Conservation (phyloP, 1,284 basidiomycete species). For the Microbotryum intermedium region DNA sequence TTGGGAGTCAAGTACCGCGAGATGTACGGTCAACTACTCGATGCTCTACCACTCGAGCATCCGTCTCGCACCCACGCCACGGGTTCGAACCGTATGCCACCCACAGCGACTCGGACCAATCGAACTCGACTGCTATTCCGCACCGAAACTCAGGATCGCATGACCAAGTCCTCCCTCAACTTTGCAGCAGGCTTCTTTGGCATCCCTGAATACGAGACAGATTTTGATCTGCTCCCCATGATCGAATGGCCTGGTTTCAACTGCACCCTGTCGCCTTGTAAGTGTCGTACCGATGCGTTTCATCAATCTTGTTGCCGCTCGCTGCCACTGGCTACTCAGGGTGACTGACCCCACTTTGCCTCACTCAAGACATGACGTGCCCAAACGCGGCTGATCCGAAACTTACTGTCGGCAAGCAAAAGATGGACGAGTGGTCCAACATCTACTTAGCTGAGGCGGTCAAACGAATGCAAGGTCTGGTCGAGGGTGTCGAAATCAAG, state of each 20-base stretch:
- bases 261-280: conserved; percentile 42
- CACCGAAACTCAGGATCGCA: conserved; percentile 44
- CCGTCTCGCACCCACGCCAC: conserved; percentile 38
- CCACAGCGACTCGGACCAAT: background rate
- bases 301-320: conserved; percentile 16
- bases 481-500: conserved; percentile 55
- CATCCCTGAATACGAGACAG: conserved; percentile 39
- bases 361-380: conserved; percentile 14
- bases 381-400: conserved; percentile 9
- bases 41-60: background rate
- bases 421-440: conserved; percentile 12
- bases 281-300: conserved; percentile 3
- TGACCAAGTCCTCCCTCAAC: conserved; percentile 44
- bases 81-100: conserved; percentile 3
- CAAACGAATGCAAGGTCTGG: conserved; percentile 52
- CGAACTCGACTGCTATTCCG: conserved; percentile 40
- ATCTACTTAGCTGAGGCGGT: conserved; percentile 62
- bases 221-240: conserved; percentile 36
- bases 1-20: conserved; percentile 32
- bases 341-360: too few relatives aligned
- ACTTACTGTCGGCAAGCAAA: conserved; percentile 1
- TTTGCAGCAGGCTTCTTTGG: conserved; percentile 40
- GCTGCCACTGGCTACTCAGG: too few relatives aligned
- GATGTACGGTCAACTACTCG: conserved; percentile 41
- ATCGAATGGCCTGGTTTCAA: conserved; percentile 37